These are phyloP conservation scores for Domatiomyces catenatus DNA, from an alignment of 2,329 filamentous ascomycete genomes.

Conservation along the genomic window DNA sequence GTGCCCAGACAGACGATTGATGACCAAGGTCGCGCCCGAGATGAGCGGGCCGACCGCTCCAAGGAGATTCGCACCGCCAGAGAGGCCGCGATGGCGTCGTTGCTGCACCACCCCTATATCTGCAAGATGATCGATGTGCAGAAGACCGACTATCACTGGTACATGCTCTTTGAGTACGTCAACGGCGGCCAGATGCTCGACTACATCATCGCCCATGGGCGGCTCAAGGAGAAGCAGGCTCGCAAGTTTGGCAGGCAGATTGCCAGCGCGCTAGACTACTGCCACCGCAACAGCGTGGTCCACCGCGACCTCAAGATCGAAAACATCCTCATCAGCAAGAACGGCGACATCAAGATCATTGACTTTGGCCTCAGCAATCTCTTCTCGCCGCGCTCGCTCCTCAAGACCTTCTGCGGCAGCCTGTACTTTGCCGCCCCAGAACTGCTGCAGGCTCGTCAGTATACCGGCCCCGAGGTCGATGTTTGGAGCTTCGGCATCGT, in stretches of 20 bases:
- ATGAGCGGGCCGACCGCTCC: constrained; percentile 86
- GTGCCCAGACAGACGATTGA: constrained; percentile 81
- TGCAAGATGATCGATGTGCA: constrained; percentile 92
- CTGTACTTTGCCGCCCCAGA: constrained; percentile 96
- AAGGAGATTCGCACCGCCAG: constrained; percentile 91
- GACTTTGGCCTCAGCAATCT: constrained; percentile 96
- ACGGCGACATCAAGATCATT: constrained; percentile 97
- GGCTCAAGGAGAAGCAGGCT: constrained; percentile 94
- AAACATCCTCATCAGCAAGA: constrained; percentile 98
- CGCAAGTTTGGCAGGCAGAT: constrained; percentile 97
- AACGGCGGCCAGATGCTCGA: constrained; percentile 99
- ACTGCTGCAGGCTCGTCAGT: constrained; percentile 79
- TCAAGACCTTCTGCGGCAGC: constrained; percentile 96
- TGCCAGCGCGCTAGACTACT: constrained; percentile 90
- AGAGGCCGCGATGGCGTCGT: constrained; percentile 88
- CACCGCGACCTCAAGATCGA: constrained; percentile 97
- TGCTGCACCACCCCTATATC: constrained; percentile 88
- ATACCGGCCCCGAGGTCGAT: constrained; percentile 92
- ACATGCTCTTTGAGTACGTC: constrained; percentile 99
- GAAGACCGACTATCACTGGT: constrained; percentile 95
- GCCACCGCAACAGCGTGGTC: constrained; percentile 94
- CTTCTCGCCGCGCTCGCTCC: constrained; percentile 66
- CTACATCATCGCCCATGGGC: constrained; percentile 96
- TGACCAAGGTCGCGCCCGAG: constrained; percentile 54
- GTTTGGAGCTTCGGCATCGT: constrained; percentile 99